These are phyloP conservation scores for Ziziphus jujuba DNA, from an alignment of 306 rosid species.

Conservation along the genomic window DNA sequence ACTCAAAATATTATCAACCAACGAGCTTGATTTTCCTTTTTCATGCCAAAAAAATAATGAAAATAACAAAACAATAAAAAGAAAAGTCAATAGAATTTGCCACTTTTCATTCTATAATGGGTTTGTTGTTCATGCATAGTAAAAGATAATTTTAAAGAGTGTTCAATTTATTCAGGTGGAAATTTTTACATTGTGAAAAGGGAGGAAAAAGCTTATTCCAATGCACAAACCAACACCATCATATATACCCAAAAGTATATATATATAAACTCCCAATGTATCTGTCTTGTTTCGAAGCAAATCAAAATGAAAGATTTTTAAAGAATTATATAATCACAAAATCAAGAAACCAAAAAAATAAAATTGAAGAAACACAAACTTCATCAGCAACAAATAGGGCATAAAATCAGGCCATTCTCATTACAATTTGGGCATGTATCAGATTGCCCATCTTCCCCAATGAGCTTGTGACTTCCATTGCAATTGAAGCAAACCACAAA, in stretches of 20 bases:
- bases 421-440: constrained; percentile 58
- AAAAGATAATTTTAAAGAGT: constrained; percentile 3
- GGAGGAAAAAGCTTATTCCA: neutral
- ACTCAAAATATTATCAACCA: no score
- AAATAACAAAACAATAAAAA: no score
- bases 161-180: constrained; percentile 18
- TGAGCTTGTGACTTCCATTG: constrained; percentile 65
- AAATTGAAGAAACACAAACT: neutral
- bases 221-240: constrained; percentile 20
- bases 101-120: neutral
- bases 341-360: neutral
- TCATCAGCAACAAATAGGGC: constrained; percentile 67
- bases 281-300: neutral
- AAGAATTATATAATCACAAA: neutral
- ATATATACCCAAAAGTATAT: constrained; percentile 18
- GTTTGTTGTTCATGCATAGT: no score
- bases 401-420: constrained; percentile 82
- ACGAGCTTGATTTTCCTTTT: no score
- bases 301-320: constrained; percentile 38
- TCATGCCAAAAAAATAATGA: no score
- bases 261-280: neutral
- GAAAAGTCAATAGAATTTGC: no score
- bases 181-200: constrained; percentile 14
- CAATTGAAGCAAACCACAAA: constrained; percentile 74
- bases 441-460: constrained; percentile 32